These are phyloP conservation scores for Trichosporon sp. DNA, from an alignment of 1,284 basidiomycete species.

Conservation along the genomic window DNA sequence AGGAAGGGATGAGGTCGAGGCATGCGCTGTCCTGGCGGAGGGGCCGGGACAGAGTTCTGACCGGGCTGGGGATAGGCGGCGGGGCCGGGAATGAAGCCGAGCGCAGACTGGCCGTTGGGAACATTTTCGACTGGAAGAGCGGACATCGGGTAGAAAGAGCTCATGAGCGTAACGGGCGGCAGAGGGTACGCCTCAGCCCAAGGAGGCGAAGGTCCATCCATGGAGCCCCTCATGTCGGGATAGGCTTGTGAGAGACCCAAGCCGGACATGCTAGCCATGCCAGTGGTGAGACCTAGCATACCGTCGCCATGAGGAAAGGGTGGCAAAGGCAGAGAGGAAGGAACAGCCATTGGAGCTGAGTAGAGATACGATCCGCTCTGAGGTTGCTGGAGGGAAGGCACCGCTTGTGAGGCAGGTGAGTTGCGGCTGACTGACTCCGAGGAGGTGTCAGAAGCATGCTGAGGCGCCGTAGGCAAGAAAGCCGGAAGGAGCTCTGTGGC, in stretches of 20 bases:
- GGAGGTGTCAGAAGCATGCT: not conserved
- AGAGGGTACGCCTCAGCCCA: constrained; percentile 6
- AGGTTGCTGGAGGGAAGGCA: not conserved
- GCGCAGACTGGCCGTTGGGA: not conserved
- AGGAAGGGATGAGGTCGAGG: constrained; percentile 17
- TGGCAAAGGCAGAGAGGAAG: not conserved
- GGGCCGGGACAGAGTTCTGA: not conserved
- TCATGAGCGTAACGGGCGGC: constrained; percentile 1
- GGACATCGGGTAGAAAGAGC: not conserved
- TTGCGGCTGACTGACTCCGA: not conserved
- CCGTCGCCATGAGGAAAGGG: not conserved
- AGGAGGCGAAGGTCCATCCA: not conserved
- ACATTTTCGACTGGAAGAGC: not conserved
- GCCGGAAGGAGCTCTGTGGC: not conserved
- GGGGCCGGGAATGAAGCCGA: constrained; percentile 1
- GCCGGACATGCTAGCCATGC: not conserved
- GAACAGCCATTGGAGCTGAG: not conserved
- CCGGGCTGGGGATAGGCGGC: not conserved
- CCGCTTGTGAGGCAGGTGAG: not conserved
- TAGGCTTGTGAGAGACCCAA: not conserved
- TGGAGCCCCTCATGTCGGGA: not conserved
- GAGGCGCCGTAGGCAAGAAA: constrained; percentile 6
- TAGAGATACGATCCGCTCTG: not conserved
- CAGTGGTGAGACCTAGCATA: not conserved
- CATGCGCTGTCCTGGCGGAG: not conserved